A percentile compares a stretch with the other conserved stretches of the same genome.
Evolutionary conservation across 2,329 filamentous ascomycete genomes (phyloP).

Genomic region (Penicillium sp.): DNA sequence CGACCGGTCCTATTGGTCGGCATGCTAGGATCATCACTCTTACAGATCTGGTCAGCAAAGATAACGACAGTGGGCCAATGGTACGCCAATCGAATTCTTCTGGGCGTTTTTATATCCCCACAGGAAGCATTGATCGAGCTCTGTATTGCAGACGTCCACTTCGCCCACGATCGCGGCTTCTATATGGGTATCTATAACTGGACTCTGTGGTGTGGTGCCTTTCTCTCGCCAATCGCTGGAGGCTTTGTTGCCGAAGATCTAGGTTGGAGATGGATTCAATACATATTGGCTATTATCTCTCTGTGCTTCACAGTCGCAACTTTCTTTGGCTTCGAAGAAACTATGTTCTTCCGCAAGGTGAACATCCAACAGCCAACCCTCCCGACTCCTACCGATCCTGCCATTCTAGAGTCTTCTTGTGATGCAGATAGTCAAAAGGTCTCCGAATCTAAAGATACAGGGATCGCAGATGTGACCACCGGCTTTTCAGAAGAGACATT

Average conservation of each 20-base stretch:
- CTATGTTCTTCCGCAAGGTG: constrained; percentile 14
- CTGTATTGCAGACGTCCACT: constrained; percentile 51
- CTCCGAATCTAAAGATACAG: neutral
- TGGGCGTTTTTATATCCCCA: constrained; percentile 53
- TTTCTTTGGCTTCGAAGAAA: constrained; percentile 50
- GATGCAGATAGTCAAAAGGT: neutral
- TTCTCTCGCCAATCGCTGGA: constrained; percentile 50
- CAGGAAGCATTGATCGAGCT: constrained; percentile 55
- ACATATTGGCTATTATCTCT: constrained; percentile 60
- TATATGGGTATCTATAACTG: constrained; percentile 52
- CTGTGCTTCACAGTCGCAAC: constrained; percentile 56
- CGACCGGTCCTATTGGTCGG: constrained; percentile 31
- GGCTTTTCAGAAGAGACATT: neutral
- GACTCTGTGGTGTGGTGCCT: constrained; percentile 50
- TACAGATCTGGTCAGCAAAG: constrained; percentile 45
- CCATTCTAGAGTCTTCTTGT: neutral
- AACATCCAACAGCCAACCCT: constrained; percentile 3
- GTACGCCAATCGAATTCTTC: constrained; percentile 52
- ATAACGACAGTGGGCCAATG: constrained; percentile 51
- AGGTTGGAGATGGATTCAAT: constrained; percentile 57
- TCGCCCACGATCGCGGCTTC: constrained; percentile 50
- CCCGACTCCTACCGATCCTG: neutral
- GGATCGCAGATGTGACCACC: neutral
- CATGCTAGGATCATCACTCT: constrained; percentile 37
- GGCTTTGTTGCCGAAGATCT: constrained; percentile 54